Base-by-base conservation (phyloP, 179 eudicot genomes). In the Carnegiea gigantea region DNA sequence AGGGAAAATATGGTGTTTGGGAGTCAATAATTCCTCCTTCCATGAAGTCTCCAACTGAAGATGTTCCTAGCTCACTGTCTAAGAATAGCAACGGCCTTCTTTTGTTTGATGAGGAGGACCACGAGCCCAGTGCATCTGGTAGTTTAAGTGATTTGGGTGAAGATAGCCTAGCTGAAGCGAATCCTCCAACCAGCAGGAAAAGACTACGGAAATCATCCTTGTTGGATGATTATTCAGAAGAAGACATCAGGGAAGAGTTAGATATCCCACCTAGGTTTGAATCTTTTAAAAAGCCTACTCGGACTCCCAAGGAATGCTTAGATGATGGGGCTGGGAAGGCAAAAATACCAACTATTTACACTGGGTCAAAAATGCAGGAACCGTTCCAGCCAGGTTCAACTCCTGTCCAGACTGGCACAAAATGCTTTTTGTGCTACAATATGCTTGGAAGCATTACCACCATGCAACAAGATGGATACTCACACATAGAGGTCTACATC, bases 1-100 rank as follows among this genome's bases (percentile, higher is more conserved):
- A 83, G 90, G 98, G 99, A 43, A 97, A 92, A 70, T 95, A 90
- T 88, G 99, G 99, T 76, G 86, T 97, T 70, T 97, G 98, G 99
- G 99, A 97, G 82, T 89, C 93, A 1, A 84, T 90, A 77, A 93
- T 97, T 81, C 98, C 99, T 57, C 84, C 92, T 40, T 88, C 97
- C 14, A 93, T 97, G 98, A 93, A 92, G 75, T 97, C 98, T 80
- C 98, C 98, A 26, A 95, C 93, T 57, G 99, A 95, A 86, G 98
- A 87, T 83, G 82, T 91, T 83, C 97, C 98, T n/a, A 73, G 75
- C 82, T 79, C 85, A 65, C 88, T 85, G 73, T 91, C 91, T 20
- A 91, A 88, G 81, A 90, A 87, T 71, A 85, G 85, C 78, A 89
- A 92, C 78, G 96, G 97, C 9, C 89, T 96, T 83, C 88, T 90